Conservation (phyloP, 768 basidiomycete genomes). For the Lentinula lateritia region DNA sequence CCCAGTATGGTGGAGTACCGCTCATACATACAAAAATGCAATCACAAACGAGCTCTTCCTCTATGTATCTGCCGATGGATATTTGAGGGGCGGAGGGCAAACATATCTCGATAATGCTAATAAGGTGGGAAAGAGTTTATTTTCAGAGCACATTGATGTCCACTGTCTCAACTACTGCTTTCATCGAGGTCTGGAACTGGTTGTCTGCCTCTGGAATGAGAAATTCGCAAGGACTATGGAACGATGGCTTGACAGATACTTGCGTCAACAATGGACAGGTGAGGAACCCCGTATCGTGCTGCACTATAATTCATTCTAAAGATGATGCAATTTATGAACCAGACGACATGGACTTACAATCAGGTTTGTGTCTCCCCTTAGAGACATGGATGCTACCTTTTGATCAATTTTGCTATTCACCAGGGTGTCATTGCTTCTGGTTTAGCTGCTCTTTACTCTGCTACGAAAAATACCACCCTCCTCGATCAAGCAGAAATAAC, state of each 20-base stretch:
- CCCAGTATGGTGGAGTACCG: conserved; percentile 44
- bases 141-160: not conserved
- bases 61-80: conserved; percentile 42
- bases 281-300: not conserved
- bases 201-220: conserved; percentile 19
- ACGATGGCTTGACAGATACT: conserved; percentile 16
- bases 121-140: conserved; percentile 23
- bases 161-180: not conserved
- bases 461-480: conserved; percentile 30
- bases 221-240: conserved; percentile 20
- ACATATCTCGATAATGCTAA: conserved; percentile 44
- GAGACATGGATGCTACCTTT: not conserved
- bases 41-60: conserved; percentile 58
- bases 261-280: conserved; percentile 23
- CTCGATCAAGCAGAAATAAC: conserved; percentile 47
- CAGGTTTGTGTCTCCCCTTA: conserved; percentile 27
- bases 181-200: not conserved
- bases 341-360: conserved; percentile 60
- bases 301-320: not conserved
- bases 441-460: conserved; percentile 37
- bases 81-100: conserved; percentile 28
- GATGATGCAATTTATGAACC: not conserved
- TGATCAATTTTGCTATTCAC: not conserved
- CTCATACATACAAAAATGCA: conserved; percentile 53
- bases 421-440: conserved; percentile 54